Base-by-base conservation (phyloP, 768 basidiomycete species). In the Xanthoconium stramineum region DNA sequence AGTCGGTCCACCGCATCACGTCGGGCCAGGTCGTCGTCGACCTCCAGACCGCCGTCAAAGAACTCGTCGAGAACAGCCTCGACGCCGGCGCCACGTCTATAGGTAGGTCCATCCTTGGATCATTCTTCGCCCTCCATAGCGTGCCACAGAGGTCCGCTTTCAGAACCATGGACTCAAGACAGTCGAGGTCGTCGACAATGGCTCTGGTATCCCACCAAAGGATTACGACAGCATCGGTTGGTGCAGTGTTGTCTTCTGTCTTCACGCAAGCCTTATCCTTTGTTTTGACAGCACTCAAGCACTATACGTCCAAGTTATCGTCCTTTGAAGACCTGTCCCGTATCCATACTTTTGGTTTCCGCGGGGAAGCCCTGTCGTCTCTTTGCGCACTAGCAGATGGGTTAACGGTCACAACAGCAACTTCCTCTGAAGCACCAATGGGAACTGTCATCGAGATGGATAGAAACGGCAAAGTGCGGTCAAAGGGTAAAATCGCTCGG, bases 21-120 rank as follows among this genome's bases (percentile, higher is more conserved):
- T 93, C 93, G 3, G 96, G 96, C 2, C 97, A 98, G 69, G 96
- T 98, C 45, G 89, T 98, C 1, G 79, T 95, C 29, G 94, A 97
- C 68, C 81, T 98, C 1, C 93, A 94, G 68, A 91, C 89, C 0
- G 93, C 94, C 2, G 86, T 98, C 56, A 99, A 98, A 69, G 97
- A 99, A 70, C 83, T 98, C 10, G 83, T 99, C 3, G 97, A 99
- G 73, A 99, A 99, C 69, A 91, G 92, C 55, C 75, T 98, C 30
- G 97, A 99, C 69, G 94, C 97, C 1, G 89, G 89, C 0, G 91
- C 94, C 0, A 94, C 89, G 0, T 84, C 74, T 61, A 83, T 99
- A 40, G 95, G 96, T 91, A 44, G 32, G 85, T 65, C 19, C 40
- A 13, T 35, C 7, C 19, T 24, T 19, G 33, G 14, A 19, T 17